These are phyloP conservation scores for Pontederia paniculata DNA, from an alignment of 176 grass and related monocot genomes.

Conservation along the genomic window DNA sequence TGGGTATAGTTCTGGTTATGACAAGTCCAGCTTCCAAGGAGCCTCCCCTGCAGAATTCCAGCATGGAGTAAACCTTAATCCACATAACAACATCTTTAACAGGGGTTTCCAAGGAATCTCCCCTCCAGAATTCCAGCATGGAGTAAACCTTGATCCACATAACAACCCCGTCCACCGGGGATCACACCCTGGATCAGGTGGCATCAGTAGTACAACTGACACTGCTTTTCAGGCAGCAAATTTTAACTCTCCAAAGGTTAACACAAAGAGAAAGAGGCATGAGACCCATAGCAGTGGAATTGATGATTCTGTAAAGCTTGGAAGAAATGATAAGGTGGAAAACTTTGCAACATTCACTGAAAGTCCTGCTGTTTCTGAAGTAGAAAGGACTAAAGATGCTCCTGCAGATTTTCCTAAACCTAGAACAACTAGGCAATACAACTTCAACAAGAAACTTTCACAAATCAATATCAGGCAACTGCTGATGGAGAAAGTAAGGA, in stretches of 20 bases:
- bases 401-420: no score
- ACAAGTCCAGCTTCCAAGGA: conserved; percentile 37
- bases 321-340: conserved; percentile 24
- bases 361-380: conserved; percentile 6
- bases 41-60: conserved; percentile 38
- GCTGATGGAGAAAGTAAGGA: no score
- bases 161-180: conserved; percentile 44
- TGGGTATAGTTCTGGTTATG: conserved; percentile 37
- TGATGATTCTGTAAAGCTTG: no score
- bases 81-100: conserved; percentile 43
- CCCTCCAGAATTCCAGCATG: conserved; percentile 38
- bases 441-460: no score
- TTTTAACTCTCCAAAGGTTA: neutral
- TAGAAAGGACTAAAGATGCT: conserved; percentile 29
- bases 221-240: conserved; percentile 18
- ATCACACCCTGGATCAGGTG: conserved; percentile 31
- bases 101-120: conserved; percentile 44
- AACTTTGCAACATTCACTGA: conserved; percentile 21
- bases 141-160: conserved; percentile 50
- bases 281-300: conserved; percentile 12
- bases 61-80: conserved; percentile 44
- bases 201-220: conserved; percentile 30
- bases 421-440: no score
- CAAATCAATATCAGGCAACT: no score
- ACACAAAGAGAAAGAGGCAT: conserved; percentile 32